Evolutionary conservation across 805 yeast genomes (phyloP), one percentile per base, ranked within the genome.

Genomic region (Candida silvicultrix): DNA sequence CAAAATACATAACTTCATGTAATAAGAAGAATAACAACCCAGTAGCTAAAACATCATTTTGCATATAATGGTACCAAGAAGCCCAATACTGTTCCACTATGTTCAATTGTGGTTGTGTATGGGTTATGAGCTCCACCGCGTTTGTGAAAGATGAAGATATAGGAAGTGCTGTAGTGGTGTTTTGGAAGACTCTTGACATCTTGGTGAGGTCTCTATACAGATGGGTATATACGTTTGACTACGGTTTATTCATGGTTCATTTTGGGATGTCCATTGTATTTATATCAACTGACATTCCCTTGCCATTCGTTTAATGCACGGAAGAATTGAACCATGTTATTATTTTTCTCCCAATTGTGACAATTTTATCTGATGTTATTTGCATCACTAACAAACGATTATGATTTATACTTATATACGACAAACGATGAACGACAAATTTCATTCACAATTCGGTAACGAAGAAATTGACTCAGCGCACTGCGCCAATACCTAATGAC

Each of bases 1-100:
- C 94, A 64, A 94, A 92, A 69, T 92, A 92, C 77, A 87, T 78
- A 45, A 85, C 53, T 68, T 92, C 99, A 67, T 92, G 99, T 45
- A 88, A 70, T 35, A 75, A 58, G 64, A 92, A 88, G 60, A 89
- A 83, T 65, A 92, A 68, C 40, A 89, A 65, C 5, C 98, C 99
- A 2, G 98, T 92, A 44, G 98, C 97, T 50, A 92, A 74, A 32
- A 85, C 73, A 66, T 92, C 99, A 65, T 92, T 92, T 57, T 80
- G 77, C 77, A 89, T 77, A 68, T 81, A 89, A 49, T 80, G 71
- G 70, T 89, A 92, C 80, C 88, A 92, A 20, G 89, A 70, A 11
- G 95, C 95, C 99, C 99, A 92, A 46, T 80, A 61, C 52, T 75
- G 76, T 65, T 92, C 97, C 38, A 82, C 38, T 22, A 68, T 43